Evolutionary conservation across 768 basidiomycete species (phyloP).

Genomic region (Xerocomellus amylosporus): DNA sequence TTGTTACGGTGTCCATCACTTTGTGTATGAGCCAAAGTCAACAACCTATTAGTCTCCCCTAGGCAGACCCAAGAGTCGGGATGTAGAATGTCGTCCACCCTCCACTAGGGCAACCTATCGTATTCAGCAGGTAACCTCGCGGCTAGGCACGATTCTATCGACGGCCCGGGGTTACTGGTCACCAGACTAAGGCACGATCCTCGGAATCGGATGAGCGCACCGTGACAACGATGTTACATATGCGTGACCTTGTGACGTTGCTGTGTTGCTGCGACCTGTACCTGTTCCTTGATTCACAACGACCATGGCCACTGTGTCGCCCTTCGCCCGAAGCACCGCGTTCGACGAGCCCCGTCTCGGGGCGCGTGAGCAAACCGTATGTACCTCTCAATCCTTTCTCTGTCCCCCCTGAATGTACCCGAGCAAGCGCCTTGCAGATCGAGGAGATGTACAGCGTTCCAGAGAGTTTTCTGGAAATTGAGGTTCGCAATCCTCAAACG

Average conservation of each 20-base stretch:
- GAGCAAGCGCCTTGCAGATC: constrained; percentile 53
- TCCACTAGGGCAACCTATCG: too few species aligned
- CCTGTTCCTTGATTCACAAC: constrained; percentile 22
- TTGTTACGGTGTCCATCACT: too few species aligned
- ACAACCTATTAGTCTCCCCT: too few species aligned
- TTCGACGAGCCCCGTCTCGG: constrained; percentile 52
- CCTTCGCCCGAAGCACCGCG: constrained; percentile 58
- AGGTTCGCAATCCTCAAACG: constrained; percentile 95
- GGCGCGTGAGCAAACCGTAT: constrained; percentile 59
- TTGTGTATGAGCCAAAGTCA: too few species aligned
- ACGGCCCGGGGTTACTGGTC: too few species aligned
- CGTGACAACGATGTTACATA: constrained; percentile 47
- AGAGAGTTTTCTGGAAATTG: constrained; percentile 96
- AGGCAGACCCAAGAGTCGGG: too few species aligned
- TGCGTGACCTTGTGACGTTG: constrained; percentile 25
- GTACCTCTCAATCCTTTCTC: constrained; percentile 9
- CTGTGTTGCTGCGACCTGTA: constrained; percentile 22
- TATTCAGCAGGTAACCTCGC: too few species aligned
- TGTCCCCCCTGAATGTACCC: constrained; percentile 29
- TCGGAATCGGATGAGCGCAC: too few species aligned
- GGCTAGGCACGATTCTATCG: too few species aligned
- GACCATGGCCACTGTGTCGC: constrained; percentile 42
- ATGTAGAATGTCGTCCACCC: too few species aligned
- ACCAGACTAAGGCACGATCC: too few species aligned
- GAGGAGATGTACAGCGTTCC: constrained; percentile 99